Base-by-base conservation (phyloP, 768 basidiomycete genomes). In the Termitomyces titanicus region DNA sequence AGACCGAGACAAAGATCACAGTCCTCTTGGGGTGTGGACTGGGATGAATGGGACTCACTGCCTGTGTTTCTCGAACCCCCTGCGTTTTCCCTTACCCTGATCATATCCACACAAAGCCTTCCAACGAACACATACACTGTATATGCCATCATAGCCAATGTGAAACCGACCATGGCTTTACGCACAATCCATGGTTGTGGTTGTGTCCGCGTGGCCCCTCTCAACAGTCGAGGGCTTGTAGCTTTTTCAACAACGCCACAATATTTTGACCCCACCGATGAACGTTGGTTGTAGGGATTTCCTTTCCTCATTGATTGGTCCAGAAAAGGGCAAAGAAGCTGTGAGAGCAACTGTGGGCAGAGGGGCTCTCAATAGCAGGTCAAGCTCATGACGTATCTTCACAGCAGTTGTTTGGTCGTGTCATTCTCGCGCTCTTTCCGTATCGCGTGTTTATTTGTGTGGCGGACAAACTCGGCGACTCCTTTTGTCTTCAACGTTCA, bases 71-170 rank as follows among this genome's bases (percentile, higher is more conserved):
- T 71, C 25, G 79, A 74, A 5, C 79, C 83, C 5, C 79, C 69
- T 3, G 79, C 79, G 12, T 65, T 64, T 2, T 59, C 57, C 51
- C 72, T 69, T 45, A 73, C 65, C 59, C 71, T 71, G n/a, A 94
- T 79, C 80, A 90, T 88, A 17, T 85, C 82, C 35, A 83, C 73
- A 64, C 86, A 88, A 7, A 94, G 76, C 51, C 85, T 71, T 0
- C 78, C 89, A 24, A 90, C 78, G 65, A 92, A 92, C 2, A 94
- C 92, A 66, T 95, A 96, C 24, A 69, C 74, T 4, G 85, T 65
- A 69, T 92, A 94, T 1, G 70, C 83, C 56, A 85, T 78, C 54
- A 94, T 73, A 0, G 74, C 86, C 20, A 80, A 15, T 0, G 84
- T 79, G 2, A 94, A 48, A 4, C 70, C 76, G 25, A 93, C 75